Base-by-base conservation (phyloP, 371 early-diverging fungal genomes). In the Apophysomyces elegans region DNA sequence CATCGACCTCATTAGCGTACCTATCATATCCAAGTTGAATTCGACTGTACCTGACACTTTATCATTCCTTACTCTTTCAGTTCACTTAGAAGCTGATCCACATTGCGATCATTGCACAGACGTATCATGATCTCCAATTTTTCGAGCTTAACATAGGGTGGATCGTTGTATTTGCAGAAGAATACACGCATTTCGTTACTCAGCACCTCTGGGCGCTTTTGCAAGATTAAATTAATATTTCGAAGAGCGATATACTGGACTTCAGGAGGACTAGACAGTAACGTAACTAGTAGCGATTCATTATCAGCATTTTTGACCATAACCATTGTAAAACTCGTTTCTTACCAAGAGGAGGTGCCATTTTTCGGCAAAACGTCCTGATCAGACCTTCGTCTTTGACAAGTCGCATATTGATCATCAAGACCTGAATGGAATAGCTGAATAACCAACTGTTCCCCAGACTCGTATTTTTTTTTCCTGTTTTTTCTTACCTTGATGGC, bases 131-230 rank as follows among this genome's bases (percentile, higher is more conserved):
- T 90, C 37, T 95, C 94, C 16, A 98, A 80, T 75, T 98, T 98
- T 41, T 95, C 95, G 56, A 95, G 77, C 72, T 98, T 98, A 63
- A 98, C 96, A 71, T 97, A 98, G 57, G 94, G 90, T 8, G 98
- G 97, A 76, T 98, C 98, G 76, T 96, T 95, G 85, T 95, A 98
- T 71, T 94, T 95, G 84, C 95, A 95, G 69, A 95, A 98, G 72
- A 98, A 98, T 5, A 95, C 93, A 63, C 91, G 88, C 69, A 96
- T 88, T 59, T 96, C 96, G 66, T 91, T 90, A 64, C 83, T 86
- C 54, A 97, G 79, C 56, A 97, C 83, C 56, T 91, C 91, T 0
- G 94, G 94, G 38, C 88, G 84, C 61, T 85, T 74, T 73, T 97
- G 94, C 57, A 97, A 80, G 58, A 98, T 90, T 21, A 98, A 73